Percentiles rank a stretch among this genome's conserved stretches.
Conservation (phyloP, 768 basidiomycete genomes). For the Naematelia encephala region DNA sequence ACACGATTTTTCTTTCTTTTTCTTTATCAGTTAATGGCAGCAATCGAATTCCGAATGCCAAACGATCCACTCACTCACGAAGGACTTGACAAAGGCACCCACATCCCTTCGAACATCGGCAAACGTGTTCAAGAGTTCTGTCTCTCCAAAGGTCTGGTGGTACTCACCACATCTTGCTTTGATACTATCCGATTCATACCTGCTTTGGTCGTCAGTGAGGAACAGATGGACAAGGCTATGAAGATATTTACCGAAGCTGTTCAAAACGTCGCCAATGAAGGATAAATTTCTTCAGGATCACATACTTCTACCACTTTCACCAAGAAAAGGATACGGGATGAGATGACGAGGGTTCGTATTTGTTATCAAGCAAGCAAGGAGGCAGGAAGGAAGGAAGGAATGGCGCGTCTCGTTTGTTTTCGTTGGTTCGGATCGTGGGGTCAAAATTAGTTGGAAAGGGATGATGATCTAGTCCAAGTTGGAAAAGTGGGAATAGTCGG, state of each 20-base stretch:
- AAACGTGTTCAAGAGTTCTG: constrained; percentile 71
- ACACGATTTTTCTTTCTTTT: too few species aligned
- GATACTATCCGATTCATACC: constrained; percentile 82
- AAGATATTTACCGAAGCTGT: constrained; percentile 59
- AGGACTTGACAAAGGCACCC: constrained; percentile 21
- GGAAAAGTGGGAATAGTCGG: too few species aligned
- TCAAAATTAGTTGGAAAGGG: too few species aligned
- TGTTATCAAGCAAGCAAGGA: too few species aligned
- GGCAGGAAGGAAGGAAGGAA: too few species aligned
- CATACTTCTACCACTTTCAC: too few species aligned
- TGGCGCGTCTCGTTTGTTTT: too few species aligned
- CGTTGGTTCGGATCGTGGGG: too few species aligned
- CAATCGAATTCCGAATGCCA: constrained; percentile 57
- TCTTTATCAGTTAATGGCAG: constrained; percentile 26
- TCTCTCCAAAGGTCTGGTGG: constrained; percentile 77
- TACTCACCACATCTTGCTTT: constrained; percentile 71
- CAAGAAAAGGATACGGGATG: too few species aligned
- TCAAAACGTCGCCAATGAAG: constrained; percentile 56
- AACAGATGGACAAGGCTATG: constrained; percentile 63
- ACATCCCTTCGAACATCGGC: constrained; percentile 59
- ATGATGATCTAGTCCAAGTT: too few species aligned
- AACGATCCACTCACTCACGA: constrained; percentile 39
- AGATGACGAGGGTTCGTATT: too few species aligned
- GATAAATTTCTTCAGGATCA: constrained; percentile 7
- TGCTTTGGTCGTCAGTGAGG: constrained; percentile 71